Percentiles rank a stretch among this genome's conserved stretches.
These are phyloP conservation scores for Citrullus amarus DNA, from an alignment of 306 rosid genomes.

Conservation along the genomic window DNA sequence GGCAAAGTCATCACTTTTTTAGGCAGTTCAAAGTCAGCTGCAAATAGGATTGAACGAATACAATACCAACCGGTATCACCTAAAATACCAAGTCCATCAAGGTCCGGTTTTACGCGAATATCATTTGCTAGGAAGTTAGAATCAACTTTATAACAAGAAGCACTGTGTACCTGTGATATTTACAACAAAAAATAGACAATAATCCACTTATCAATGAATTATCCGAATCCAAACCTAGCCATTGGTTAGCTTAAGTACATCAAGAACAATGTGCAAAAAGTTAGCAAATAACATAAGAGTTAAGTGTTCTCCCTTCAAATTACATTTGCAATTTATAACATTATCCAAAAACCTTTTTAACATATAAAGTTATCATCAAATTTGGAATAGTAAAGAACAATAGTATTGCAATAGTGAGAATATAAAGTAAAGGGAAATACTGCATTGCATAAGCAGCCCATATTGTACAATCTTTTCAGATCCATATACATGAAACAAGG, in stretches of 20 bases:
- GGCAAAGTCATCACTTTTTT: conserved; percentile 26
- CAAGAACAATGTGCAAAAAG: not conserved
- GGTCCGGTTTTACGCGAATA: conserved; percentile 35
- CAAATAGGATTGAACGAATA: conserved; percentile 30
- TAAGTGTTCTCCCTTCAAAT: not conserved
- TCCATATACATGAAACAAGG: not conserved
- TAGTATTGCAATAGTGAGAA: not conserved
- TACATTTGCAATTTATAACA: not conserved
- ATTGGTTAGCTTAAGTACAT: not conserved
- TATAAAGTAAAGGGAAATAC: not conserved
- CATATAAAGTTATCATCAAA: not conserved
- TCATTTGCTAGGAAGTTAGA: conserved; percentile 29
- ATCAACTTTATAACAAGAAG: conserved; percentile 18
- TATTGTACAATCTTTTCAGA: not conserved
- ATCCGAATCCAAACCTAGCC: not conserved
- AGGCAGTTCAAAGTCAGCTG: conserved; percentile 29
- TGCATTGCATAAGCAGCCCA: not conserved
- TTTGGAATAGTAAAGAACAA: not conserved
- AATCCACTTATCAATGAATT: not conserved
- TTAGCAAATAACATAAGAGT: not conserved
- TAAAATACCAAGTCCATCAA: conserved; percentile 33
- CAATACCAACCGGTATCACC: conserved; percentile 45
- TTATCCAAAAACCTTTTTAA: not conserved
- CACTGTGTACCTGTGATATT: conserved; percentile 19
- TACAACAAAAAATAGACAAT: not conserved